Conservation (phyloP, 2,329 filamentous ascomycete genomes). For the Xylariomycetidae sp. region DNA sequence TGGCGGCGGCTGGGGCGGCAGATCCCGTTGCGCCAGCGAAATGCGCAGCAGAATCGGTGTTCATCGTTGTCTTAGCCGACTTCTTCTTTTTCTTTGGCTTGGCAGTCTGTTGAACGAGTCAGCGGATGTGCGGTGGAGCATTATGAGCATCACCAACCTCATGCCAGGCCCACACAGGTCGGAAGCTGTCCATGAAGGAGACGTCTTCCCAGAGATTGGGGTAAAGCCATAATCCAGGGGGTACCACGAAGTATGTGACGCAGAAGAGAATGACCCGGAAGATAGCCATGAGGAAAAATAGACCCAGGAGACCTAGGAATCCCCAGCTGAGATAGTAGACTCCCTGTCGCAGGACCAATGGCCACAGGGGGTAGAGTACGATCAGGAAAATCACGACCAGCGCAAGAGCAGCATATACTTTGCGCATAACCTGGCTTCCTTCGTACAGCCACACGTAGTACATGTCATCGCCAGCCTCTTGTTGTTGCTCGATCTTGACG, state of each 20-base stretch:
- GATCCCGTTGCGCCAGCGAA: slow-evolving; percentile 50
- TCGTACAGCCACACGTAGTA: slow-evolving; percentile 98
- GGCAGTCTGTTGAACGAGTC: slow-evolving; percentile 14
- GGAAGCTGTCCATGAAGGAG: slow-evolving; percentile 96
- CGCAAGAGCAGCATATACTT: slow-evolving; percentile 81
- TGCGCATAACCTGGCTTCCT: slow-evolving; percentile 87
- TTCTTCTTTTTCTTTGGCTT: slow-evolving; percentile 53
- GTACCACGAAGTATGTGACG: slow-evolving; percentile 75
- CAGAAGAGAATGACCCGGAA: slow-evolving; percentile 93
- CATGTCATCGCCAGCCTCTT: slow-evolving; percentile 78
- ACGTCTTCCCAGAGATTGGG: slow-evolving; percentile 98
- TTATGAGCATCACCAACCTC: slow-evolving; percentile 55
- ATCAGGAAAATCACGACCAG: slow-evolving; percentile 78
- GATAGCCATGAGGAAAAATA: slow-evolving; percentile 98
- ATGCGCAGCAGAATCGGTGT: slow-evolving; percentile 28
- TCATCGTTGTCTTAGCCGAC: slow-evolving; percentile 35
- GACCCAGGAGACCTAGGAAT: slow-evolving; percentile 78
- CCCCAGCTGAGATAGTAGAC: slow-evolving; percentile 98
- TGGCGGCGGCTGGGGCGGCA: slow-evolving; percentile 45
- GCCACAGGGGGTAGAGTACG: slow-evolving; percentile 96
- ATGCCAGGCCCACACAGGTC: slow-evolving; percentile 96
- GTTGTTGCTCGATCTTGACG: slow-evolving; percentile 91
- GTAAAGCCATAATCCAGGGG: slow-evolving; percentile 95
- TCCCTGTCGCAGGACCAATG: slow-evolving; percentile 79
- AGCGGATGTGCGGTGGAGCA: neutral